phyloP scores from a whole-genome alignment of 2,329 filamentous ascomycete genomes.

The Neofusicoccum sp. region DNA sequence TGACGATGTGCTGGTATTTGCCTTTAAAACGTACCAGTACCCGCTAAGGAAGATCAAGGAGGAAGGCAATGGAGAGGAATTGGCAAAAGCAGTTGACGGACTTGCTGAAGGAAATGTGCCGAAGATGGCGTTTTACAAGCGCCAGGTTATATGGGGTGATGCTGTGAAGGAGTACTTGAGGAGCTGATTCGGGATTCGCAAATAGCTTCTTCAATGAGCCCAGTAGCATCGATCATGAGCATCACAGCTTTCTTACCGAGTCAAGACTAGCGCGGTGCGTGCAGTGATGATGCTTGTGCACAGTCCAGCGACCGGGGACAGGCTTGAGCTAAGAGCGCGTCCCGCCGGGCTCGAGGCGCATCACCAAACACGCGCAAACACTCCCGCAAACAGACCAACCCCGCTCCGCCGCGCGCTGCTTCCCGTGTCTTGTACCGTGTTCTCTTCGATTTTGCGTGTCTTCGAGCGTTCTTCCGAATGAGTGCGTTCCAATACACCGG shows the following conservation, averaged over 20 bases:
- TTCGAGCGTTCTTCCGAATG: neutral
- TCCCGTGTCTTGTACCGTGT: neutral
- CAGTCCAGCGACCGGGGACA: too few relatives aligned
- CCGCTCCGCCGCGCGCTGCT: neutral
- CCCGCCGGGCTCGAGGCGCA: neutral
- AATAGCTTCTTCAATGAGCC: neutral
- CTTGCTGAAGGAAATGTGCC: slow-evolving; percentile 60
- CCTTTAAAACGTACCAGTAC: slow-evolving; percentile 66
- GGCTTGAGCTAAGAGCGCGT: neutral
- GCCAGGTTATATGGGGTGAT: slow-evolving; percentile 58
- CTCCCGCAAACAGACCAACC: neutral
- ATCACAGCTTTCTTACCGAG: too few relatives aligned
- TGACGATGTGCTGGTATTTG: slow-evolving; percentile 46
- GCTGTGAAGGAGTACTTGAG: slow-evolving; percentile 58
- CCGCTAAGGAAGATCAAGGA: slow-evolving; percentile 57
- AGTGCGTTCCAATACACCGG: neutral
- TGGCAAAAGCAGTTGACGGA: slow-evolving; percentile 63
- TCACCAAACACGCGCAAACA: neutral
- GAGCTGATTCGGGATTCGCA: slow-evolving; percentile 41
- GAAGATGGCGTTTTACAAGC: slow-evolving; percentile 62
- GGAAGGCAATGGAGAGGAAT: slow-evolving; percentile 57
- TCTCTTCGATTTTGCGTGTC: neutral
- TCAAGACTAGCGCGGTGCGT: too few relatives aligned
- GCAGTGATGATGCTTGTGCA: too few relatives aligned
- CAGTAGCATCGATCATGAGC: too few relatives aligned